Evolutionary conservation across 345 rosid genomes (phyloP).

Genomic region (Gossypium australe): DNA sequence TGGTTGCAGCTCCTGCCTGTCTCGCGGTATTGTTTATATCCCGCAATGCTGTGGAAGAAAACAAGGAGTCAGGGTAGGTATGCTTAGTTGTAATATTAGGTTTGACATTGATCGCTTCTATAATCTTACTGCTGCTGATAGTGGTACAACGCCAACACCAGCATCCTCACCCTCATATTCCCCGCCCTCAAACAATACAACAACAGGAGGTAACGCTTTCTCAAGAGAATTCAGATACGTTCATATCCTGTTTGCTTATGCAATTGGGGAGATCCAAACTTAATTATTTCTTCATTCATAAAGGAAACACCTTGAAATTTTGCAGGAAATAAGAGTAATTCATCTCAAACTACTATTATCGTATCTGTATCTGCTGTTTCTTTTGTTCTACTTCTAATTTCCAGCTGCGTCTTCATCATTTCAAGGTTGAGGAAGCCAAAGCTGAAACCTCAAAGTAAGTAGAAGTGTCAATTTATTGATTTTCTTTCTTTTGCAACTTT

Average conservation of each 20-base stretch:
- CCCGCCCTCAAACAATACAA: too few species aligned
- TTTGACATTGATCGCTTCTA: background rate
- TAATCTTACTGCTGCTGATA: background rate
- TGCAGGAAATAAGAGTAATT: constrained; percentile 16
- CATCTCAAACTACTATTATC: constrained; percentile 4
- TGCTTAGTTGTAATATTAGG: background rate
- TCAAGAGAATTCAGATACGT: too few species aligned
- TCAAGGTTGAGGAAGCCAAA: constrained; percentile 12
- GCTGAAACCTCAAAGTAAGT: constrained; percentile 22
- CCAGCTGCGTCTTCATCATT: constrained; percentile 1
- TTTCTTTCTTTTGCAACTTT: background rate
- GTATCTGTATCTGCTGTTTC: background rate
- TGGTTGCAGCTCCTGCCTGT: background rate
- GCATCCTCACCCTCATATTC: too few species aligned
- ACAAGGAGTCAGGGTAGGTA: background rate
- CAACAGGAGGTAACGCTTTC: too few species aligned
- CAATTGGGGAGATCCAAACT: background rate
- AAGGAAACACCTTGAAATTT: background rate
- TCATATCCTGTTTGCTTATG: too few species aligned
- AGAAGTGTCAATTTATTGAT: background rate
- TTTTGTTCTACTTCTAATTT: constrained; percentile 2
- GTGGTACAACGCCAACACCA: too few species aligned
- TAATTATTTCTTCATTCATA: background rate
- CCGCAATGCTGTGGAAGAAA: background rate
- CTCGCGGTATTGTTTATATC: background rate